Evolutionary conservation across 306 rosid species (phyloP).

Genomic region (Herpetospermum pedunculosum): DNA sequence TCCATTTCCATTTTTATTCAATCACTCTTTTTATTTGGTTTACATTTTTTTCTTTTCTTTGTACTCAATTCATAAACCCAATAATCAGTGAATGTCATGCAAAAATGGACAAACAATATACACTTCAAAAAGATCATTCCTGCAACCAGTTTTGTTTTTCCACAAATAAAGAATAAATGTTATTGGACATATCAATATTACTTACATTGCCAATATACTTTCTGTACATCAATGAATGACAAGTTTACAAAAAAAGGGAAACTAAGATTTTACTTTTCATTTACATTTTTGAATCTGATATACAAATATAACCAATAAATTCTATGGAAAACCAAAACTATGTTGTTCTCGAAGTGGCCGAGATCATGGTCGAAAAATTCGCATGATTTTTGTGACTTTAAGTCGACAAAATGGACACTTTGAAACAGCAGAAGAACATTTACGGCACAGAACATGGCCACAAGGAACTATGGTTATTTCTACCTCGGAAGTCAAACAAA

Average conservation of each 20-base stretch:
- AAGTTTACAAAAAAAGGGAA: neutral
- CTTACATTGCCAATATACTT: neutral
- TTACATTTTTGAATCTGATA: neutral
- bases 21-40: too few relatives aligned
- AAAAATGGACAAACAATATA: neutral
- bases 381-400: conserved; percentile 60
- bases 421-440: conserved; percentile 83
- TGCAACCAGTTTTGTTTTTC: neutral
- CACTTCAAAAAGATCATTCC: neutral
- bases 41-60: too few relatives aligned
- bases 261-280: neutral
- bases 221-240: conserved; percentile 4
- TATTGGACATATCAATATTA: neutral
- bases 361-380: conserved; percentile 67
- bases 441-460: conserved; percentile 92
- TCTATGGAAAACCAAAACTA: neutral
- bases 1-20: too few relatives aligned
- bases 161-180: neutral
- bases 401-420: conserved; percentile 91
- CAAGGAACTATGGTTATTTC: conserved; percentile 77
- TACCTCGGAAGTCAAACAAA: conserved; percentile 78
- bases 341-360: neutral
- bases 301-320: neutral
- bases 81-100: neutral
- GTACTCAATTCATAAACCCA: too few relatives aligned